These are phyloP conservation scores for Tolypocladium capitatum DNA, from an alignment of 2,329 filamentous ascomycete genomes.

Conservation along the genomic window DNA sequence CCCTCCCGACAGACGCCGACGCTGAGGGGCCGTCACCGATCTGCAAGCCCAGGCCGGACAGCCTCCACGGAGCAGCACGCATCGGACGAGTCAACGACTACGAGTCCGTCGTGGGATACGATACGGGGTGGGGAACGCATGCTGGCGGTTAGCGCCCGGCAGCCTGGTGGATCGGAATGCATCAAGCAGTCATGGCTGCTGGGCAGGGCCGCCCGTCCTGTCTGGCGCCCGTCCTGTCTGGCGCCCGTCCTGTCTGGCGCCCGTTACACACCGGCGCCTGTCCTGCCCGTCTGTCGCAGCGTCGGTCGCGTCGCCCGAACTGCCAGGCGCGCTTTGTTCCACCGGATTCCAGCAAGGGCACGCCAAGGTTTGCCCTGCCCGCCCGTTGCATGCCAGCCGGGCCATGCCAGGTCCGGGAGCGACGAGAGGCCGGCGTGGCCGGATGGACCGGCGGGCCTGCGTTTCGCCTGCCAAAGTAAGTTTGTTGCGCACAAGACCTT, in stretches of 20 bases:
- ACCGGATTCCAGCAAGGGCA: constrained; percentile 1
- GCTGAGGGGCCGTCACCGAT: constrained; percentile 7
- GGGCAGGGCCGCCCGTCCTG: too few relatives aligned
- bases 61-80: not conserved
- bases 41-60: constrained; percentile 6
- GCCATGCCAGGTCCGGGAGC: not conserved
- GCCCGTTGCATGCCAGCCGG: not conserved
- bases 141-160: too few relatives aligned
- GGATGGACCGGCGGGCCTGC: not conserved
- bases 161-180: not conserved
- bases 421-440: not conserved
- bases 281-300: not conserved
- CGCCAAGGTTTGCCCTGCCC: not conserved
- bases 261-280: not conserved
- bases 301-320: not conserved
- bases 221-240: too few relatives aligned
- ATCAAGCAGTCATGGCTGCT: too few relatives aligned
- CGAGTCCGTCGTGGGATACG: not conserved
- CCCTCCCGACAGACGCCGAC: constrained; percentile 4
- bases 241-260: not conserved
- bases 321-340: not conserved
- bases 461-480: not conserved
- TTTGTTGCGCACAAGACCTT: not conserved
- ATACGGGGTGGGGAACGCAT: not conserved
- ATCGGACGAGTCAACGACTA: not conserved